Evolutionary conservation across 768 basidiomycete species (phyloP).

Genomic region (Amyloporia xantha): DNA sequence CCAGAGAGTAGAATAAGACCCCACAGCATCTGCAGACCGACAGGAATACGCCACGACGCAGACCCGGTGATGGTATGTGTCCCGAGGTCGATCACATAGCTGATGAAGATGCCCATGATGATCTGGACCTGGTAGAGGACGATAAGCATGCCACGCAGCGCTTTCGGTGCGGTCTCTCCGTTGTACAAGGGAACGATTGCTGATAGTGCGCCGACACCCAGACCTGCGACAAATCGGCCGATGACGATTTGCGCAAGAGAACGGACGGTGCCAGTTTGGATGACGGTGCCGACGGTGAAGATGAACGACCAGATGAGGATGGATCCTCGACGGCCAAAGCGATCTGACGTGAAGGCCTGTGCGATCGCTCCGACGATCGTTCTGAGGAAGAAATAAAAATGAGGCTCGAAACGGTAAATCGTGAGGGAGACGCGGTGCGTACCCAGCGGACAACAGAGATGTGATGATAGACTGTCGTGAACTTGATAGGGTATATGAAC

Average conservation of each 20-base stretch:
- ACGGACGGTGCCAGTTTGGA: slow-evolving; percentile 59
- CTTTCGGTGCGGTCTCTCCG: slow-evolving; percentile 73
- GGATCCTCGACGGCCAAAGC: slow-evolving; percentile 64
- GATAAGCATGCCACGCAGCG: slow-evolving; percentile 62
- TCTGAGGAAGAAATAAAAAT: slow-evolving; percentile 12
- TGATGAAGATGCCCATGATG: slow-evolving; percentile 64
- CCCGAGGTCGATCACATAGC: slow-evolving; percentile 65
- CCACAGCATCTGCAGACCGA: slow-evolving; percentile 71
- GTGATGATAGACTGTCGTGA: slow-evolving; percentile 73
- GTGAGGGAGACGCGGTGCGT: slow-evolving; percentile 14
- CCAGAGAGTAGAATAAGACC: slow-evolving; percentile 61
- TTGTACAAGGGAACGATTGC: slow-evolving; percentile 48
- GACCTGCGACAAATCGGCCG: slow-evolving; percentile 69
- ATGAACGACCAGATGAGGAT: slow-evolving; percentile 72
- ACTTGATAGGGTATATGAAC: slow-evolving; percentile 45
- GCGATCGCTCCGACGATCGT: slow-evolving; percentile 45
- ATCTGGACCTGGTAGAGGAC: slow-evolving; percentile 77
- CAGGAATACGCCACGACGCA: slow-evolving; percentile 67
- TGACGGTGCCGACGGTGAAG: slow-evolving; percentile 61
- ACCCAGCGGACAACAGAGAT: slow-evolving; percentile 72
- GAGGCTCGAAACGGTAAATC: slow-evolving; percentile 42
- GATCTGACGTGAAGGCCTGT: slow-evolving; percentile 71
- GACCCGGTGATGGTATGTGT: slow-evolving; percentile 48
- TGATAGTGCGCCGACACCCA: slow-evolving; percentile 72
- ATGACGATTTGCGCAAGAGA: slow-evolving; percentile 62